phyloP scores from a whole-genome alignment of 1,139 yeast genomes.

The Kazachstania sp. region DNA sequence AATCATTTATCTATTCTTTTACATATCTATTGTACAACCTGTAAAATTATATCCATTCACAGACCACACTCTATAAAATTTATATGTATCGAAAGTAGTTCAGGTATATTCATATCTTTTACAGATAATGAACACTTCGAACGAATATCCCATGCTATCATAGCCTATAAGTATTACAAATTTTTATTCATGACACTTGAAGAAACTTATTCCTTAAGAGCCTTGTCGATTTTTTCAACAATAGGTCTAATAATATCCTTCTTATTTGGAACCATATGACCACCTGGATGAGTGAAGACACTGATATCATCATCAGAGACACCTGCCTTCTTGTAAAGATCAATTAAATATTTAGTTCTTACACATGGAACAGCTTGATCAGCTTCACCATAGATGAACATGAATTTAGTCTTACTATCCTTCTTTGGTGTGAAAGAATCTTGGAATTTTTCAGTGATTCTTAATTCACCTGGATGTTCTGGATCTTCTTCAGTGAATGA shows the following conservation, averaged over 20 bases:
- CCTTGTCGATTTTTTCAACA: slow-evolving; percentile 32
- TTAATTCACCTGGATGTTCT: slow-evolving; percentile 24
- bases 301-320: slow-evolving; percentile 35
- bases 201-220: background rate
- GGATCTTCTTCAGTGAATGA: slow-evolving; percentile 42
- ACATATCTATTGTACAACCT: too few relatives aligned
- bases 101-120: too few relatives aligned
- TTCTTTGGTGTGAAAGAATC: slow-evolving; percentile 28
- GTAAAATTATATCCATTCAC: too few relatives aligned
- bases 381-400: slow-evolving; percentile 34
- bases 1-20: too few relatives aligned
- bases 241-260: slow-evolving; percentile 42
- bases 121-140: too few relatives aligned
- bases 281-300: slow-evolving; percentile 67
- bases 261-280: slow-evolving; percentile 75
- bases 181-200: background rate
- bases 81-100: too few relatives aligned
- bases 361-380: slow-evolving; percentile 53
- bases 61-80: too few relatives aligned
- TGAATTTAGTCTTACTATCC: slow-evolving; percentile 27
- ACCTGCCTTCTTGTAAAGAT: slow-evolving; percentile 33
- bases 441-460: slow-evolving; percentile 32
- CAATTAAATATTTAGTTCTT: slow-evolving; percentile 41
- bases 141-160: background rate
- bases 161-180: too few relatives aligned